Evolutionary conservation across 192 early-diverging fungal genomes (phyloP).

Genomic region (Gryganskiella cystojenkinii): DNA sequence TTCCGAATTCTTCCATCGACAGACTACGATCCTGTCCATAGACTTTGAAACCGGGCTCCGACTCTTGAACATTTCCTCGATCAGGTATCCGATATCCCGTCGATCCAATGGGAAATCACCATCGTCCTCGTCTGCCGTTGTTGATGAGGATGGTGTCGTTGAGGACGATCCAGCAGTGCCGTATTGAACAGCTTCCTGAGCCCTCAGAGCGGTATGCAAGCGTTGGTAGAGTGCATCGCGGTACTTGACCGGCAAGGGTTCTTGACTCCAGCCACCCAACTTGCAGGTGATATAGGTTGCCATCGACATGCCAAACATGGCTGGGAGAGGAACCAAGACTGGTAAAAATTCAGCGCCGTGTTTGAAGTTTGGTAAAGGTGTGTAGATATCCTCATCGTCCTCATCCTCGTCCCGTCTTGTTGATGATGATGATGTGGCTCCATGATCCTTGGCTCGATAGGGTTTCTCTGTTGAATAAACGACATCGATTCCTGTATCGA

Average conservation of each 20-base stretch:
- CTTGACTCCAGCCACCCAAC: slow-evolving; percentile 71
- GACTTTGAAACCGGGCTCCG: slow-evolving; percentile 80
- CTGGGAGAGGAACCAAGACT: slow-evolving; percentile 91
- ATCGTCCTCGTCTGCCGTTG: not conserved
- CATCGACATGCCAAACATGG: slow-evolving; percentile 94
- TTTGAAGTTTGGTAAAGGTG: slow-evolving; percentile 88
- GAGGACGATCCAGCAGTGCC: no score
- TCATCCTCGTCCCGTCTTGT: slow-evolving; percentile 66
- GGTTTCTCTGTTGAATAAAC: slow-evolving; percentile 97
- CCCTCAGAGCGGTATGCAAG: slow-evolving; percentile 76
- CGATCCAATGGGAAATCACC: slow-evolving; percentile 63
- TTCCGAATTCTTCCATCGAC: slow-evolving; percentile 79
- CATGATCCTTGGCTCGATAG: slow-evolving; percentile 71
- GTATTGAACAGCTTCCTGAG: slow-evolving; percentile 37
- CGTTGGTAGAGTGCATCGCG: slow-evolving; percentile 80
- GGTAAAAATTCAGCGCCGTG: slow-evolving; percentile 69
- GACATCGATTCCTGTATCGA: slow-evolving; percentile 83
- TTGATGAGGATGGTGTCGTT: not conserved
- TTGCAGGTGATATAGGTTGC: slow-evolving; percentile 85
- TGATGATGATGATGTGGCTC: not conserved
- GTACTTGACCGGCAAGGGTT: slow-evolving; percentile 78
- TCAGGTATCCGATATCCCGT: slow-evolving; percentile 85
- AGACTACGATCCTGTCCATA: slow-evolving; percentile 75
- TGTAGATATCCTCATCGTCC: slow-evolving; percentile 78
- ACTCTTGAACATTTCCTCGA: slow-evolving; percentile 92